Percentiles rank a stretch among this genome's conserved stretches.
Evolutionary conservation across 768 basidiomycete species (phyloP).

Genomic region (Sistotremastrum niveocremeum): DNA sequence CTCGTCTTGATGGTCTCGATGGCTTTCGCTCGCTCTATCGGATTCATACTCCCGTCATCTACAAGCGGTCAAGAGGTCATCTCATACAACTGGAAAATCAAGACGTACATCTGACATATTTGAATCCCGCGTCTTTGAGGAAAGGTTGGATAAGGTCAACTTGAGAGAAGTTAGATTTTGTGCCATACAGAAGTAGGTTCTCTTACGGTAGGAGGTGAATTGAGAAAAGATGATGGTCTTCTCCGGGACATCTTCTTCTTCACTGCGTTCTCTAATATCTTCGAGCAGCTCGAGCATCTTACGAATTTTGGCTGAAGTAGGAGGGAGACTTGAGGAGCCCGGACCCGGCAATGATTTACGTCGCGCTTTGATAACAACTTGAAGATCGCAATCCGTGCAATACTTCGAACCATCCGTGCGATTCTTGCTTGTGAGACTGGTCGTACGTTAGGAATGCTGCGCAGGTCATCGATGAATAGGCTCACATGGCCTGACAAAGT

Average conservation of each 20-base stretch:
- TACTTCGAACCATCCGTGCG: conserved; percentile 28
- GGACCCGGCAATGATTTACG: conserved; percentile 19
- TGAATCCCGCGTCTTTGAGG: conserved; percentile 49
- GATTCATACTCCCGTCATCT: conserved; percentile 86
- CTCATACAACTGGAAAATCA: not conserved
- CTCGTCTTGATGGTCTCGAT: conserved; percentile 58
- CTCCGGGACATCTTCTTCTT: conserved; percentile 31
- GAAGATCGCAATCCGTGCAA: conserved; percentile 44
- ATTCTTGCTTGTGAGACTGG: conserved; percentile 21
- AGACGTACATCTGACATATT: conserved; percentile 75
- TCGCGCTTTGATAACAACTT: conserved; percentile 34
- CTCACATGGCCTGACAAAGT: conserved; percentile 62
- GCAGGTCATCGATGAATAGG: conserved; percentile 6
- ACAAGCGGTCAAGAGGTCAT: conserved; percentile 6
- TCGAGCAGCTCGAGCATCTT: conserved; percentile 64
- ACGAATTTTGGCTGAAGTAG: conserved; percentile 75
- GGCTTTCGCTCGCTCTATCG: conserved; percentile 61
- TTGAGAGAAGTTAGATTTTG: conserved; percentile 17
- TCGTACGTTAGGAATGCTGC: not conserved
- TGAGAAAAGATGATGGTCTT: conserved; percentile 98
- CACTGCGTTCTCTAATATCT: conserved; percentile 44
- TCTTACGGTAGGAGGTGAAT: conserved; percentile 49
- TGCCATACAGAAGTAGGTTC: too few relatives aligned
- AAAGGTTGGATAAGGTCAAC: conserved; percentile 81
- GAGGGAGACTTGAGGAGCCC: conserved; percentile 32